Conservation (phyloP, 2,329 filamentous ascomycete species). For the Monilinia aucupariae region DNA sequence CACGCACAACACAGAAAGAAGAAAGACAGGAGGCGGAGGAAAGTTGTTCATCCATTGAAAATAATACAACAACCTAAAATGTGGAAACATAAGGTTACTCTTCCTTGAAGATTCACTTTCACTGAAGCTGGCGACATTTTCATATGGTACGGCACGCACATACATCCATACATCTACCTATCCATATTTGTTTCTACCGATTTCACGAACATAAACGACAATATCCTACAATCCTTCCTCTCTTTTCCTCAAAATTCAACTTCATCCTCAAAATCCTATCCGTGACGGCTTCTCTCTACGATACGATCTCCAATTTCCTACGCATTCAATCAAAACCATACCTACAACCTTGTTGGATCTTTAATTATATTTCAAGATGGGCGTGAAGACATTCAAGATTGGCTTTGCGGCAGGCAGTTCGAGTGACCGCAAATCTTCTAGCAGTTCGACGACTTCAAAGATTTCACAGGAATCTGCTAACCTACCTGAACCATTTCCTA, state of each 20-base stretch:
- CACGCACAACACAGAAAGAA: neutral
- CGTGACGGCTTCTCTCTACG: neutral
- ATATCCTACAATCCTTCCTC: too few species aligned
- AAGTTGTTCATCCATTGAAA: neutral
- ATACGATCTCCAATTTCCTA: neutral
- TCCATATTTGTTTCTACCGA: neutral
- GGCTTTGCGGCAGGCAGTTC: constrained; percentile 19
- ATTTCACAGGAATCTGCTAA: constrained; percentile 30
- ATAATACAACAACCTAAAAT: neutral
- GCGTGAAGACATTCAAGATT: constrained; percentile 28
- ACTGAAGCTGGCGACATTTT: neutral
- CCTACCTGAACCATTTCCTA: constrained; percentile 37
- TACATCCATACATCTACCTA: neutral
- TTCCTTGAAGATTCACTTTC: constrained; percentile 4
- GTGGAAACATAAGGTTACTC: neutral
- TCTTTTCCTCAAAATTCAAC: neutral
- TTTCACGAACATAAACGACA: neutral
- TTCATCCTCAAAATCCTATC: neutral
- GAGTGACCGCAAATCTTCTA: constrained; percentile 14
- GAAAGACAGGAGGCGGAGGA: too few species aligned
- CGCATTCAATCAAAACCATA: neutral
- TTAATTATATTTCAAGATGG: constrained; percentile 20
- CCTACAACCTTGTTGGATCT: neutral
- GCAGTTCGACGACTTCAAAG: constrained; percentile 19
- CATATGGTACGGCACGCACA: neutral